These are phyloP conservation scores for Diaporthe citriasiana DNA, from an alignment of 2,329 filamentous ascomycete genomes.

Conservation along the genomic window DNA sequence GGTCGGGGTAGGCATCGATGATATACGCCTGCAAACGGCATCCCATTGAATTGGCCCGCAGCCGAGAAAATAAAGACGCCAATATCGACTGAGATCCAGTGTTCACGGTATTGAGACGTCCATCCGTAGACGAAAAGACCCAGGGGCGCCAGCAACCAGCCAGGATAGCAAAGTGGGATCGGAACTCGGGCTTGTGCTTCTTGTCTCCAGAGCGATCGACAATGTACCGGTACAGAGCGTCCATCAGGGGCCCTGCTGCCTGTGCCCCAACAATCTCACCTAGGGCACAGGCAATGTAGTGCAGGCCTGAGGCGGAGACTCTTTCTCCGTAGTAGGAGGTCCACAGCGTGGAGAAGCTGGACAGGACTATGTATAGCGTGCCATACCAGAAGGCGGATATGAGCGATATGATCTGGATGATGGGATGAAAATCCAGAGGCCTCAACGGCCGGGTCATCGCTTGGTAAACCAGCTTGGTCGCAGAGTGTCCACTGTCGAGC, in stretches of 20 bases:
- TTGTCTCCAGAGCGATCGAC: constrained; percentile 41
- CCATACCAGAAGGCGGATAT: constrained; percentile 74
- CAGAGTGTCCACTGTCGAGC: constrained; percentile 50
- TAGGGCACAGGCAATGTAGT: constrained; percentile 74
- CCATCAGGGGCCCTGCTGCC: constrained; percentile 59
- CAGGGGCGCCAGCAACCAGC: constrained; percentile 58
- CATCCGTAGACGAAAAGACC: constrained; percentile 61
- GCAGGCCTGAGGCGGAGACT: constrained; percentile 71
- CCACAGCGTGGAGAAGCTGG: constrained; percentile 71
- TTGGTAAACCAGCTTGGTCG: constrained; percentile 44
- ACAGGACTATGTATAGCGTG: constrained; percentile 73
- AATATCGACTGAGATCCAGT: constrained; percentile 57
- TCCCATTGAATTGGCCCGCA: constrained; percentile 42
- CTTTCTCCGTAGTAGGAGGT: constrained; percentile 66
- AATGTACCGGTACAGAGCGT: constrained; percentile 54
- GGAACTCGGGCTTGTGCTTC: constrained; percentile 66
- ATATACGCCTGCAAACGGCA: constrained; percentile 56
- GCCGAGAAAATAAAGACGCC: constrained; percentile 49
- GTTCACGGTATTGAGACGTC: constrained; percentile 53
- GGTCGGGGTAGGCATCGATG: constrained; percentile 61
- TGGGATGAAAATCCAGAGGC: constrained; percentile 70
- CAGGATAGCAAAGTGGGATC: constrained; percentile 53
- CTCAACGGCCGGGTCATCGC: constrained; percentile 68
- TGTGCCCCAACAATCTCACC: constrained; percentile 73
- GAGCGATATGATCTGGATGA: constrained; percentile 68